Evolutionary conservation across 495 filamentous ascomycete genomes (phyloP).

Genomic region (Penicillium lividum): DNA sequence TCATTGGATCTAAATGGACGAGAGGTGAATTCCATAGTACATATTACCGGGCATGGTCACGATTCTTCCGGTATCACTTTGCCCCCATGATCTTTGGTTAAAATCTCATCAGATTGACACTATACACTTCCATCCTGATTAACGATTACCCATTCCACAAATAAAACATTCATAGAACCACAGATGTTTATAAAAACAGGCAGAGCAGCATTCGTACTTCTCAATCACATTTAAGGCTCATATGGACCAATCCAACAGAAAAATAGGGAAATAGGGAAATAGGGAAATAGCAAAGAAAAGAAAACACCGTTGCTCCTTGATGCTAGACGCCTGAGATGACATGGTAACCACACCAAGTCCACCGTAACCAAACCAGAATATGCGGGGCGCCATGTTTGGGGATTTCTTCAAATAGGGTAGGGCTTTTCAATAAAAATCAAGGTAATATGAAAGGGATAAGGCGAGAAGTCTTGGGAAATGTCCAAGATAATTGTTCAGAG

Average conservation of each 20-base stretch:
- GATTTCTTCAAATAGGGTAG: not conserved
- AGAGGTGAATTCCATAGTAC: too few relatives aligned
- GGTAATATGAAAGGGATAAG: not conserved
- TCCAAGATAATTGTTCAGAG: not conserved
- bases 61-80: too few relatives aligned
- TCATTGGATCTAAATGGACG: too few relatives aligned
- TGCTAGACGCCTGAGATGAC: constrained; percentile 3
- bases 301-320: constrained; percentile 12
- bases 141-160: constrained; percentile 1
- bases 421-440: not conserved
- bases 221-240: constrained; percentile 3
- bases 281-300: constrained; percentile 1
- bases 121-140: not conserved
- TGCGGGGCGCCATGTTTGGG: constrained; percentile 1
- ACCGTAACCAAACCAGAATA: not conserved
- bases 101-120: not conserved
- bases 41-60: too few relatives aligned
- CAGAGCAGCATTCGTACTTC: constrained; percentile 2
- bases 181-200: not conserved
- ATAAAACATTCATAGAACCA: not conserved
- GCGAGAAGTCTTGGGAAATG: not conserved
- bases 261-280: not conserved
- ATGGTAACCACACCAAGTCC: not conserved
- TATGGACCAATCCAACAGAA: not conserved
- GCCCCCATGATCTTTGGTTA: not conserved